A percentile compares a stretch with the other conserved stretches of the same genome.
Conservation (phyloP, 139 green algal genomes). For the Cymbomonas tetramitiformis region DNA sequence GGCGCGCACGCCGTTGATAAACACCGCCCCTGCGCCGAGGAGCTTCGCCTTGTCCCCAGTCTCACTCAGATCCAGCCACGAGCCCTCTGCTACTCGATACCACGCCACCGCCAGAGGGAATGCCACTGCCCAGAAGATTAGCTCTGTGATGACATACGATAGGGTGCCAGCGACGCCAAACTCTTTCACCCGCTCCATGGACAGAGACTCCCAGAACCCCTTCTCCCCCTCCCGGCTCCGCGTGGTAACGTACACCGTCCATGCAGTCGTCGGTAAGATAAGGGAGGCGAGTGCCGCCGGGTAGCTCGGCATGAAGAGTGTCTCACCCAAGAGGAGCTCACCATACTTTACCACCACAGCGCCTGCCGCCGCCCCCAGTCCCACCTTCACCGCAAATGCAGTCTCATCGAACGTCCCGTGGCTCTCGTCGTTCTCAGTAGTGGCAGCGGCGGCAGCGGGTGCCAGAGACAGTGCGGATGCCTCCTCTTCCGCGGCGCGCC, state of each 20-base stretch:
- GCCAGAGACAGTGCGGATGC: too few relatives aligned
- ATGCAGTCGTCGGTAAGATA: neutral
- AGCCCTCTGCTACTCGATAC: conserved; percentile 16
- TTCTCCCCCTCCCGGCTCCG: neutral
- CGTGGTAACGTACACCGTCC: neutral
- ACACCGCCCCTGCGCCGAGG: conserved; percentile 15
- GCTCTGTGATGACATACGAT: conserved; percentile 27
- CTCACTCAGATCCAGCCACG: conserved; percentile 19
- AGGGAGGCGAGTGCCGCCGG: conserved; percentile 6
- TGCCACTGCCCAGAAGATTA: conserved; percentile 28
- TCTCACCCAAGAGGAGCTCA: neutral
- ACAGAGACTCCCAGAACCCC: neutral
- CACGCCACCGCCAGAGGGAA: conserved; percentile 10
- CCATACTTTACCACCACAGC: conserved; percentile 18
- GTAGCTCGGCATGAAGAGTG: conserved; percentile 10
- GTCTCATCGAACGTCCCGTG: too few relatives aligned
- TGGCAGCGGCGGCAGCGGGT: too few relatives aligned
- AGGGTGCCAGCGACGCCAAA: conserved; percentile 22
- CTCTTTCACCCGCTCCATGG: conserved; percentile 23
- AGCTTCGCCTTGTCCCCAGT: conserved; percentile 26
- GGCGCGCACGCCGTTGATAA: conserved; percentile 23
- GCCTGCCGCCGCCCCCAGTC: neutral
- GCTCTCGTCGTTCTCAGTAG: too few relatives aligned
- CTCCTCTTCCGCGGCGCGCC: too few relatives aligned
- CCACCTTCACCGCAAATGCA: conserved; percentile 9